These are phyloP conservation scores for Mycena capillaripes DNA, from an alignment of 768 basidiomycete species.

Conservation along the genomic window DNA sequence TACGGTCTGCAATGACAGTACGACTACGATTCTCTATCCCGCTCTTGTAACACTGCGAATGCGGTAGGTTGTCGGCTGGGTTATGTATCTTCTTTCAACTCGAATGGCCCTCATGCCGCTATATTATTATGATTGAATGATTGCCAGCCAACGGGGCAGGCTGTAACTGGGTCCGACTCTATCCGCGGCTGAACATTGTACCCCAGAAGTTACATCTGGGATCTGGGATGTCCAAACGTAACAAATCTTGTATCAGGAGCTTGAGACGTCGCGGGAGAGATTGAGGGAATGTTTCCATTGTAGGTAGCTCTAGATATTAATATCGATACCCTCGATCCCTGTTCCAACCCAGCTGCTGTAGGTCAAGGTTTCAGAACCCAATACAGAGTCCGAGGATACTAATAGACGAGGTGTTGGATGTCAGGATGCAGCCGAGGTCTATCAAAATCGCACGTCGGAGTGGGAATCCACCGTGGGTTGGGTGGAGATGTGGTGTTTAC, in stretches of 20 bases:
- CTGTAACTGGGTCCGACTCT: neutral
- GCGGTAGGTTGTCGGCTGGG: neutral
- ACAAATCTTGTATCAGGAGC: no score
- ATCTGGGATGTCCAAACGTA: no score
- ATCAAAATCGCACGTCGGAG: no score
- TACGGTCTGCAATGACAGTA: slow-evolving; percentile 30
- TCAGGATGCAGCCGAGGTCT: no score
- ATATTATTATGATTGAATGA: slow-evolving; percentile 15
- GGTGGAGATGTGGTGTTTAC: no score
- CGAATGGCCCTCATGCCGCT: neutral
- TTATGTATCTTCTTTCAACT: neutral
- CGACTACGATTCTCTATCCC: neutral
- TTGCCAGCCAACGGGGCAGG: neutral
- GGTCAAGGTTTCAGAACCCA: no score
- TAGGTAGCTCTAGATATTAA: slow-evolving; percentile 5
- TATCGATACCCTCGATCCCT: neutral
- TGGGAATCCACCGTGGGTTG: no score
- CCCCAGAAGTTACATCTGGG: neutral
- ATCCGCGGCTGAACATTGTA: slow-evolving; percentile 13
- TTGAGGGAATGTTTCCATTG: neutral
- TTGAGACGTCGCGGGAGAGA: neutral
- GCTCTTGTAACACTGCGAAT: neutral
- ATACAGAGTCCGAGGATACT: no score
- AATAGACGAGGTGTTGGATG: no score
- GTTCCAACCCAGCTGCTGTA: no score